Evolutionary conservation across 352 stramenopile genomes (phyloP).

Genomic region (Globisporangium echinulatum): DNA sequence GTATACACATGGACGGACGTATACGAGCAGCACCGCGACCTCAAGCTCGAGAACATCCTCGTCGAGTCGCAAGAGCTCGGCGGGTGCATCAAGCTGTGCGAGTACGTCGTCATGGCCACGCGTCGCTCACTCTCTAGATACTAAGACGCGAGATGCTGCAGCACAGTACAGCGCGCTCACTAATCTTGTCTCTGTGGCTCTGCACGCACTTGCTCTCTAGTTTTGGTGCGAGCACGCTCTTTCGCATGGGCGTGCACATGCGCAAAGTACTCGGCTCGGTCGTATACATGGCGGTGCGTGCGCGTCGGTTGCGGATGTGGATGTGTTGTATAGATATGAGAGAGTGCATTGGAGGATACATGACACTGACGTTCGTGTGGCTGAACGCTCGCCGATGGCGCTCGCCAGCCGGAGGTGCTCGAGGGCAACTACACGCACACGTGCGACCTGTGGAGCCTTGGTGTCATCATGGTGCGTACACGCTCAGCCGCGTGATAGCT

Average conservation of each 20-base stretch:
- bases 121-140: too few relatives aligned
- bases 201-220: constrained; percentile 13
- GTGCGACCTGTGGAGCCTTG: constrained; percentile 81
- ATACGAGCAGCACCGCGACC: constrained; percentile 48
- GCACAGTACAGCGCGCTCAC: not conserved
- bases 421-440: constrained; percentile 67
- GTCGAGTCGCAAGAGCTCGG: constrained; percentile 43
- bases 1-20: too few relatives aligned
- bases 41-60: constrained; percentile 84
- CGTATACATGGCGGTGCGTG: constrained; percentile 75
- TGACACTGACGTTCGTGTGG: too few relatives aligned
- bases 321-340: not conserved
- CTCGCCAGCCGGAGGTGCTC: constrained; percentile 45
- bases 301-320: not conserved
- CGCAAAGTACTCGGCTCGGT: constrained; percentile 72
- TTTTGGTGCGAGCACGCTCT: constrained; percentile 75
- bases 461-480: constrained; percentile 62
- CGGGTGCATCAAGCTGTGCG: constrained; percentile 71
- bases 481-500: not conserved
- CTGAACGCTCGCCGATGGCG: too few relatives aligned
- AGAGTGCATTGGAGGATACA: not conserved
- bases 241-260: constrained; percentile 72
- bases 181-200: not conserved
- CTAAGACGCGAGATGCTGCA: not conserved
- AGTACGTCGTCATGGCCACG: constrained; percentile 27